Evolutionary conservation across 148 eudicot species (phyloP).

Genomic region (Silene uniflora): DNA sequence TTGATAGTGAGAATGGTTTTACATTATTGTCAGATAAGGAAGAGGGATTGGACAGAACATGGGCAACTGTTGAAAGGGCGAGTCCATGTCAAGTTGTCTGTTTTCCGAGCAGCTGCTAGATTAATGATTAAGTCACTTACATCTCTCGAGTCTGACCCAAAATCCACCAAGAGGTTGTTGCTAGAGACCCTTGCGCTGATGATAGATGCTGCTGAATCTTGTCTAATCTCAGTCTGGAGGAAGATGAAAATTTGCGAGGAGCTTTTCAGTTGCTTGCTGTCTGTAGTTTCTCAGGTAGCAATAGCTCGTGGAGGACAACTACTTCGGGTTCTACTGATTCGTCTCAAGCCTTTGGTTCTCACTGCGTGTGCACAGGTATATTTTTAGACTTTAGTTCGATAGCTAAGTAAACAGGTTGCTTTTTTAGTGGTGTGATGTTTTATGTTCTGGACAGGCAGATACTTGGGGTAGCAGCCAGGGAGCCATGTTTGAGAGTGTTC

Average conservation of each 20-base stretch:
- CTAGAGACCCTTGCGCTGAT: slow-evolving; percentile 66
- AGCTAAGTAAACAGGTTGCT: background rate
- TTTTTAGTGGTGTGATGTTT: slow-evolving; percentile 24
- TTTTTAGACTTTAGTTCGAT: slow-evolving; percentile 14
- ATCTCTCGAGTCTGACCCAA: slow-evolving; percentile 66
- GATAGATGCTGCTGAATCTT: slow-evolving; percentile 87
- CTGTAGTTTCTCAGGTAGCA: slow-evolving; percentile 79
- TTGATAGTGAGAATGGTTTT: slow-evolving; percentile 12
- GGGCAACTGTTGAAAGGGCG: slow-evolving; percentile 71
- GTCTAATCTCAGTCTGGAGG: slow-evolving; percentile 82
- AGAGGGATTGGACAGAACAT: slow-evolving; percentile 88
- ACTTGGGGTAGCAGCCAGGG: slow-evolving; percentile 76
- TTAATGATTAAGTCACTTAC: slow-evolving; percentile 58
- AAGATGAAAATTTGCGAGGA: slow-evolving; percentile 83
- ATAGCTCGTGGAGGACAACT: slow-evolving; percentile 79
- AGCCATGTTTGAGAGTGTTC: slow-evolving; percentile 79
- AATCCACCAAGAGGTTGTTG: slow-evolving; percentile 67
- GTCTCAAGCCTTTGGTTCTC: slow-evolving; percentile 82
- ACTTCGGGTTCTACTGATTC: slow-evolving; percentile 82
- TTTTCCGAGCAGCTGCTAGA: slow-evolving; percentile 63
- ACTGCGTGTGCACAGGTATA: slow-evolving; percentile 79
- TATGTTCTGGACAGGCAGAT: slow-evolving; percentile 65
- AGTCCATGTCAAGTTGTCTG: slow-evolving; percentile 67
- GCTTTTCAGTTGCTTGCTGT: slow-evolving; percentile 75
- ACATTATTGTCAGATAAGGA: slow-evolving; percentile 67